Percentiles rank a stretch among this genome's conserved stretches.
Conservation (phyloP, 1,284 basidiomycete species). For the Leccinum angustisporum region DNA sequence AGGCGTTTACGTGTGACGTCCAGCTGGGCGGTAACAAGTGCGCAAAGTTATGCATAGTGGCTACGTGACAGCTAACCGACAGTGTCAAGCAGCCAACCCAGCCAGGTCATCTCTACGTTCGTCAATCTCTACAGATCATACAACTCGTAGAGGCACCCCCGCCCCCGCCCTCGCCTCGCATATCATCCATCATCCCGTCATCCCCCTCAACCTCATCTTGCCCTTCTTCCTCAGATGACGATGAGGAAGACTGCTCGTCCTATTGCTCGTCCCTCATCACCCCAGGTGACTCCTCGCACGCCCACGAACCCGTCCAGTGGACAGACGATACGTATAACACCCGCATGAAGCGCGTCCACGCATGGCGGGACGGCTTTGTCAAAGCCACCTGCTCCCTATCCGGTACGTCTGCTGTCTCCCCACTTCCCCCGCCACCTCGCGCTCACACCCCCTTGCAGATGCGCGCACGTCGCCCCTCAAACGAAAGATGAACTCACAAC, state of each 20-base stretch:
- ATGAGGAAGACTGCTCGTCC: conserved; percentile 49
- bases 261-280: conserved; percentile 66
- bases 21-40: conserved; percentile 89
- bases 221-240: conserved; percentile 31
- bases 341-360: conserved; percentile 58
- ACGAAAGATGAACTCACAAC: conserved; percentile 29
- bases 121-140: conserved; percentile 63
- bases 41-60: conserved; percentile 42
- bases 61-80: neutral
- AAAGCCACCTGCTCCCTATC: conserved; percentile 34
- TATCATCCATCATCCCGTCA: conserved; percentile 44
- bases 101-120: conserved; percentile 46
- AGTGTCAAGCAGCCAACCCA: conserved; percentile 30
- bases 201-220: conserved; percentile 36
- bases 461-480: conserved; percentile 16
- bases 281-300: conserved; percentile 25
- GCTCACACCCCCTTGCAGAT: neutral
- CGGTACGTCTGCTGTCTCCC: conserved; percentile 31
- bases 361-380: conserved; percentile 56
- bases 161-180: conserved; percentile 41
- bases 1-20: conserved; percentile 77
- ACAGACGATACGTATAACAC: conserved; percentile 52
- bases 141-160: conserved; percentile 68
- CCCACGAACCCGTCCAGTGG: conserved; percentile 23
- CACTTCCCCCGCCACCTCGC: conserved; percentile 3